These are phyloP conservation scores for Pugionium dolabratum DNA, from an alignment of 345 rosid genomes.

Conservation along the genomic window DNA sequence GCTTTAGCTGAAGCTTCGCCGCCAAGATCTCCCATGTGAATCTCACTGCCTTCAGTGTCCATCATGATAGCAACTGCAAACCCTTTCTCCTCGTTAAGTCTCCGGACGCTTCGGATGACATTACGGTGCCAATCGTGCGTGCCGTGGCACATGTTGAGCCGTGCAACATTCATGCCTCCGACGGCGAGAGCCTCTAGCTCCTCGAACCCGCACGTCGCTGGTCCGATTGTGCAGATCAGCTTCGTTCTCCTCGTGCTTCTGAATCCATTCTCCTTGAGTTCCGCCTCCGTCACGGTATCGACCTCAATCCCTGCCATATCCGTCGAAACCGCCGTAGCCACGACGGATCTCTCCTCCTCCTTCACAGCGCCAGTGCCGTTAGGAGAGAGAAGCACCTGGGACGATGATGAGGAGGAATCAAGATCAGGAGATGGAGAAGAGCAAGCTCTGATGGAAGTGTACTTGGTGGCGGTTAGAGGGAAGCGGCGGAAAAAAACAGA, in stretches of 20 bases:
- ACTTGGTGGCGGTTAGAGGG: slow-evolving; percentile 36
- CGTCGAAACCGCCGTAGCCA: slow-evolving; percentile 21
- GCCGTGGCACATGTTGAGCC: slow-evolving; percentile 97
- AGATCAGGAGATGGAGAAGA: slow-evolving; percentile 51
- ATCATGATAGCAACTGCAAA: slow-evolving; percentile 98
- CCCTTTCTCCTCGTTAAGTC: slow-evolving; percentile 92
- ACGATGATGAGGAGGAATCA: slow-evolving; percentile 43
- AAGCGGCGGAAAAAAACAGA: slow-evolving; percentile 42
- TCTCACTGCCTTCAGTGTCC: slow-evolving; percentile 99
- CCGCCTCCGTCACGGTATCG: slow-evolving; percentile 87
- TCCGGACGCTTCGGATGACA: slow-evolving; percentile 78
- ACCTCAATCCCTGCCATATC: slow-evolving; percentile 58
- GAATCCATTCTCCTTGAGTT: slow-evolving; percentile 98
- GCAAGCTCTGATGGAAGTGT: slow-evolving; percentile 55
- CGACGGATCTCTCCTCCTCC: slow-evolving; percentile 38
- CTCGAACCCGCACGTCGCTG: slow-evolving; percentile 81
- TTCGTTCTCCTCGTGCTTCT: slow-evolving; percentile 97
- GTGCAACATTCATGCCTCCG: slow-evolving; percentile 98
- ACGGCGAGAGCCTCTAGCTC: slow-evolving; percentile 87
- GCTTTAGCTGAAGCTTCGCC: slow-evolving; percentile 86
- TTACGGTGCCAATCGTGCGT: slow-evolving; percentile 86
- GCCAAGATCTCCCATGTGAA: slow-evolving; percentile 98
- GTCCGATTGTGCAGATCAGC: slow-evolving; percentile 95
- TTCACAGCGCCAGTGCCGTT: slow-evolving; percentile 50
- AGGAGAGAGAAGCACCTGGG: slow-evolving; percentile 49